Evolutionary conservation across 1,139 yeast species (phyloP), one percentile per base, ranked within the genome.

Genomic region (Yamadazyma triangularis): DNA sequence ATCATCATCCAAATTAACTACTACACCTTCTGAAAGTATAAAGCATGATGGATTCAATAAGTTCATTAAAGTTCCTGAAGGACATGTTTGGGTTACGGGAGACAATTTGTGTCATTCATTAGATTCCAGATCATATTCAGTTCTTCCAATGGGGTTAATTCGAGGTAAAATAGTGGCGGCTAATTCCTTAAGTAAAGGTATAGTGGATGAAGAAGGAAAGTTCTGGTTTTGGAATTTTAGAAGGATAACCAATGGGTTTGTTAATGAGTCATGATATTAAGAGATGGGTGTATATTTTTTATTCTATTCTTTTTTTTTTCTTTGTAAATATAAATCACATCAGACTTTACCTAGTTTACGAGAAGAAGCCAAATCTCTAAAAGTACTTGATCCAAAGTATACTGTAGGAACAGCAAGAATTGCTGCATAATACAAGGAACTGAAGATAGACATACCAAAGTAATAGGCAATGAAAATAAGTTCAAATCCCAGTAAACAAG

Each of bases 1-100:
- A 24, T 64, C 74, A 35, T 72, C 74, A 20, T 71, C 80, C 3
- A 60, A 60, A 30, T 61, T 76, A 23, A 76, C 82, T 15, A 64
- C 60, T 41, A 41, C 54, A 14, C 50, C 58, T 3, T 28, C 52
- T 3, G 58, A 63, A 28, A 46, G 48, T 4, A 41, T 51, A 2
- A 50, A 43, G 29, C 57, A 69, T 41, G 71, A 67, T 41, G 73
- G 76, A 14, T 75, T 62, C 47, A 70, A 79, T 47, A 74, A 76
- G 36, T 84, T 62, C 46, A 77, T 86, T 7, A 63, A 60, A 32
- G 82, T 86, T 0, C 95, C 95, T 0, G 76, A 77, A 34, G 98
- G 98, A 3, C 98, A 93, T 57, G 87, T 88, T 27, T 93, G 97
- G 97, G 82, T 89, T 4, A 87, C 96, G 0, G 99, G 98, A 2